Base-by-base conservation (phyloP, 225 moss, liverwort and hornwort species). In the Physcomitrium patens region DNA sequence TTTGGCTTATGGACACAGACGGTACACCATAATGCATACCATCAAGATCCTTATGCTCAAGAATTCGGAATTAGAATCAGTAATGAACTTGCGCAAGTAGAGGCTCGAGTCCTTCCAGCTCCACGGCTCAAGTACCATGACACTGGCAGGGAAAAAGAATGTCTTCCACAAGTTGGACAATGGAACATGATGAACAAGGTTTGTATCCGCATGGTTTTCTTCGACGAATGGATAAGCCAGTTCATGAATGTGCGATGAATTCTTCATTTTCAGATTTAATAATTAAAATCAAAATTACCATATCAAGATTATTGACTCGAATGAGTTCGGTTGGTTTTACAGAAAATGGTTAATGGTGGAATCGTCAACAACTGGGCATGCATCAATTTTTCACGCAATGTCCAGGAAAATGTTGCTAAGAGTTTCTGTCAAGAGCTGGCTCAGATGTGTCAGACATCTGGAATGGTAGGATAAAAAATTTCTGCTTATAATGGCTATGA, bases 151-250 rank as follows among this genome's bases (percentile, higher is more conserved):
- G 99, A 99, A 27, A 95, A 91, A 11, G 99, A 99, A 18, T 99
- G 99, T 68, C 74, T 95, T 0, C 99, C 99, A 1, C 95, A 99
- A 68, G 89, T 99, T 63, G 99, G 99, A 0, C 99, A 99, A 70
- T 99, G 99, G 99, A 99, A 99, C 5, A 99, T 99, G 99, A 99
- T 99, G 99, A 95, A 99, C 5, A 99, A 99, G 85, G 97, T 99
- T 41, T 41, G 79, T 67, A 13, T 0, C 2, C 31, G 31, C 31
- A 1, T 37, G 4, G 0, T 22, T 18, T 12, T 2, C 5, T 37
- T 37, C 2, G 31, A 4, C 5, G 7, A 37, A 37, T 54, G 65
- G 8, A 7, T 15, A 28, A 28, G 28, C 15, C 2, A 1, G 10
- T 8, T 2, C 7, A 1, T 1, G 17, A 1, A 7, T 7, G 2